Conservation (phyloP, 2,329 filamentous ascomycete species). For the Calonectria hawksworthii region DNA sequence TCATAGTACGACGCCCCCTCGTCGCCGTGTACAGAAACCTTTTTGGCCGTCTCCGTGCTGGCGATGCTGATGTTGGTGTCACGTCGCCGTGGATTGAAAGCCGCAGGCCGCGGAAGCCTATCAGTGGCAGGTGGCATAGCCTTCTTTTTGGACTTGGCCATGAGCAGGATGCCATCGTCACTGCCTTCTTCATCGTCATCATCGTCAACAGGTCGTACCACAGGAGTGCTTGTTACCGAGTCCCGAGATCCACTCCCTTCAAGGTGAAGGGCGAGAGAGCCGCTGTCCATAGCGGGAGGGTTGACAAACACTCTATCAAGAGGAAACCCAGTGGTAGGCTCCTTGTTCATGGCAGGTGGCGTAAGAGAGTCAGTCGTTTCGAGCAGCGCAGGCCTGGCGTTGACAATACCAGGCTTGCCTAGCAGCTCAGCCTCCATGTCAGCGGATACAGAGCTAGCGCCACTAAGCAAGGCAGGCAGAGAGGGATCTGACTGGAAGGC, state of each 20-base stretch:
- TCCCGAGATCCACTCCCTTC: conserved; percentile 36
- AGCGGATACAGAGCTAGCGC: conserved; percentile 74
- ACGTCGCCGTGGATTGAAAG: conserved; percentile 61
- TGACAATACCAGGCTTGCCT: conserved; percentile 62
- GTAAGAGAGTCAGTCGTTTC: conserved; percentile 69
- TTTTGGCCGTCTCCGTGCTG: conserved; percentile 76
- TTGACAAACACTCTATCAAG: conserved; percentile 57
- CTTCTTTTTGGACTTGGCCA: conserved; percentile 67
- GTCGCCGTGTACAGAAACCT: conserved; percentile 58
- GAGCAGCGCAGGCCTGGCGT: conserved; percentile 58
- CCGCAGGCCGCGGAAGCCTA: conserved; percentile 38
- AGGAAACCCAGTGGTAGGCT: conserved; percentile 61
- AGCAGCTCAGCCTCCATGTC: conserved; percentile 74
- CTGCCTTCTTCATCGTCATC: conserved; percentile 63
- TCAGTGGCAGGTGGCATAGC: conserved; percentile 37
- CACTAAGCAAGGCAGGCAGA: conserved; percentile 73
- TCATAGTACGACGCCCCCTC: conserved; percentile 45
- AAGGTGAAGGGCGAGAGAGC: conserved; percentile 48
- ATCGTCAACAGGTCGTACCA: conserved; percentile 51
- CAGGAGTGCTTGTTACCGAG: conserved; percentile 44
- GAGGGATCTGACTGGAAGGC: conserved; percentile 75
- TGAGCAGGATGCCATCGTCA: conserved; percentile 68
- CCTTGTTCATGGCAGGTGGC: conserved; percentile 65
- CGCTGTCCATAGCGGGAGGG: conserved; percentile 50
- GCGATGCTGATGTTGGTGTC: conserved; percentile 73